Evolutionary conservation across 345 rosid genomes (phyloP).

Genomic region (Nephelium lappaceum): DNA sequence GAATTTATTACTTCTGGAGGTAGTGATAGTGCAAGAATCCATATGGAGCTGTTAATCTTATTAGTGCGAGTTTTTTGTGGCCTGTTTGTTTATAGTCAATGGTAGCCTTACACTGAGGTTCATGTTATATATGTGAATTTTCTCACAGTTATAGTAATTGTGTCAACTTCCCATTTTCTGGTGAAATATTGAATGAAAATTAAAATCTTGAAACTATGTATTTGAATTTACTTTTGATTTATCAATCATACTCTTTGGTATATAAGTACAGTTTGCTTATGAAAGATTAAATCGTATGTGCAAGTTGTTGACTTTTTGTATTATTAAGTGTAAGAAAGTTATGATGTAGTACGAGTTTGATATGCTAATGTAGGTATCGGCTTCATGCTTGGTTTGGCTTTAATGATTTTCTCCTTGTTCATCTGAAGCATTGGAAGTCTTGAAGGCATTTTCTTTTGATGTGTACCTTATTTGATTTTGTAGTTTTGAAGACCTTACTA

Average conservation of each 20-base stretch:
- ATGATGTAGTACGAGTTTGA: neutral
- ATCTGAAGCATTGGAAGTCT: neutral
- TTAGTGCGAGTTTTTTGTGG: neutral
- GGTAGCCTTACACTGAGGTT: neutral
- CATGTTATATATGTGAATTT: neutral
- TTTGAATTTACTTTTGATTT: neutral
- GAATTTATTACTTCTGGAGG: neutral
- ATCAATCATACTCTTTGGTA: neutral
- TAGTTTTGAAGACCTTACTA: neutral
- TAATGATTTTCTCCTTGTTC: neutral
- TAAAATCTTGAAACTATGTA: neutral
- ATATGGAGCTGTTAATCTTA: neutral
- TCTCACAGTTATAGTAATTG: neutral
- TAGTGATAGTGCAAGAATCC: neutral
- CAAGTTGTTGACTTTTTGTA: neutral
- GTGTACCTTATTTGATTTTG: slow-evolving; percentile 3
- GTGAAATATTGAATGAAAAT: neutral
- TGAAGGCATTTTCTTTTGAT: neutral
- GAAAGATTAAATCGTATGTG: neutral
- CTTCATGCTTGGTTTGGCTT: neutral
- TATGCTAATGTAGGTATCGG: neutral
- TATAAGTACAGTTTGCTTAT: neutral
- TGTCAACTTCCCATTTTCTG: neutral
- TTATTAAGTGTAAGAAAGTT: neutral
- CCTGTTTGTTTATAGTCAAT: neutral